Base-by-base conservation (phyloP, 371 early-diverging fungal species). In the Rozella allomycis region DNA sequence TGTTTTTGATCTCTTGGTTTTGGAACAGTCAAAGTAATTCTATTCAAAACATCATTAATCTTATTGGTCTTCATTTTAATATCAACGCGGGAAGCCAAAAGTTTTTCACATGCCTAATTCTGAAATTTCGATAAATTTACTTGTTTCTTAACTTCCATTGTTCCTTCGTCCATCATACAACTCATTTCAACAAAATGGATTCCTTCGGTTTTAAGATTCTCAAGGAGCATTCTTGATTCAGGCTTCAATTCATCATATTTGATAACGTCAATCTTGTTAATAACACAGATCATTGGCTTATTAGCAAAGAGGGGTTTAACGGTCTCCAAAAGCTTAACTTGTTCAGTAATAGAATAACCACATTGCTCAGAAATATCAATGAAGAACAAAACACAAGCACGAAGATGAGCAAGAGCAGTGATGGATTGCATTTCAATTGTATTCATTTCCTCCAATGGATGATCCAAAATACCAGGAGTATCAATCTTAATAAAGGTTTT, bases 401-500 rank as follows among this genome's bases (percentile, higher is more conserved):
- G 71, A 52, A 99, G 60, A 53, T 99, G 99, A 13, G 99, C 99
- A 42, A 99, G 70, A 20, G 99, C 98, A 9, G 98, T 97, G 45
- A 99, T 91, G 33, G 90, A 87, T 57, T 98, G 98, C 99, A 99
- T 98, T 63, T 99, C 99, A 49, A 99, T 98, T 16, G 96, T 96
- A 62, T 98, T 99, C 47, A 94, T 77, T 46, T 98, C 83, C 63
- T 98, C 98, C 27, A 99, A 67, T 19, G 96, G 90, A 52, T 97
- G 98, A 62, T 99, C 98, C 37, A 99, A 65, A 48, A 99, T 91
- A 45, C 99, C 99, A 6, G 99, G 99, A 10, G 99, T 99, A 56
- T 99, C 99, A 40, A 99, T 93, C n/a, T 91, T 70, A n/a, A n/a
- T 37, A 18, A 21, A 12, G 27, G 37, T 7, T 23, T 9, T 17